These are phyloP conservation scores for Peniophora sp. DNA, from an alignment of 1,284 basidiomycete genomes.

Conservation along the genomic window DNA sequence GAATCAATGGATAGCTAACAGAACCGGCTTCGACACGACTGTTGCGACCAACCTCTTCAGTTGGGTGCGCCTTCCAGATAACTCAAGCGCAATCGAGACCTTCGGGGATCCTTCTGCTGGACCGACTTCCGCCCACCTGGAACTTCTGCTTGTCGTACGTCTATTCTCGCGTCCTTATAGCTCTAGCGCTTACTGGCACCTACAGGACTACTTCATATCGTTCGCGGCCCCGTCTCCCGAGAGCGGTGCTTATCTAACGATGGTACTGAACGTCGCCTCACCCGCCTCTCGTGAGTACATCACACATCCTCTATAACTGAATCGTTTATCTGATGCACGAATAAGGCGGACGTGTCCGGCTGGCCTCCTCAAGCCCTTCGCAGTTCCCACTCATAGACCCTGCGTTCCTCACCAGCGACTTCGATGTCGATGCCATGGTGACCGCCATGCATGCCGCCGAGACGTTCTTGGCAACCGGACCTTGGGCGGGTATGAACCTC, in stretches of 20 bases:
- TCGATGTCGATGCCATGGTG: conserved; percentile 10
- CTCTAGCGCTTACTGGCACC: background rate
- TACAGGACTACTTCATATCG: background rate
- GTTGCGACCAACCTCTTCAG: conserved; percentile 10
- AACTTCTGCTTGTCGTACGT: conserved; percentile 18
- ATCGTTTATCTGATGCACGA: background rate
- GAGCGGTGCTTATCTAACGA: conserved; percentile 12
- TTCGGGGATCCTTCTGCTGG: conserved; percentile 15
- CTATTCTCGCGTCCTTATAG: background rate
- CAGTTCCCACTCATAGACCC: conserved; percentile 14
- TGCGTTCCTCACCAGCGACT: conserved; percentile 6
- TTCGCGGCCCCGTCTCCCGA: conserved; percentile 5
- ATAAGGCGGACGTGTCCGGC: conserved; percentile 15
- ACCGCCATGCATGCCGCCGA: conserved; percentile 8
- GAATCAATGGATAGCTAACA: conserved; percentile 10
- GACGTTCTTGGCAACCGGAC: conserved; percentile 11
- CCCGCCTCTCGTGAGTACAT: conserved; percentile 13
- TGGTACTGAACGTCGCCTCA: conserved; percentile 11
- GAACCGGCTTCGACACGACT: conserved; percentile 13
- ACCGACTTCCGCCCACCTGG: conserved; percentile 13
- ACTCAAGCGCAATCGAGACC: conserved; percentile 9
- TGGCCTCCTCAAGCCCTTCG: conserved; percentile 13
- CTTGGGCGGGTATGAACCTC: conserved; percentile 14
- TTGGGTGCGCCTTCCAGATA: conserved; percentile 12
- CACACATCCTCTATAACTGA: background rate